Evolutionary conservation across 441 rosid genomes (phyloP), one percentile per base, ranked within the genome.

Genomic region (Euphorbia schlechtendalii): DNA sequence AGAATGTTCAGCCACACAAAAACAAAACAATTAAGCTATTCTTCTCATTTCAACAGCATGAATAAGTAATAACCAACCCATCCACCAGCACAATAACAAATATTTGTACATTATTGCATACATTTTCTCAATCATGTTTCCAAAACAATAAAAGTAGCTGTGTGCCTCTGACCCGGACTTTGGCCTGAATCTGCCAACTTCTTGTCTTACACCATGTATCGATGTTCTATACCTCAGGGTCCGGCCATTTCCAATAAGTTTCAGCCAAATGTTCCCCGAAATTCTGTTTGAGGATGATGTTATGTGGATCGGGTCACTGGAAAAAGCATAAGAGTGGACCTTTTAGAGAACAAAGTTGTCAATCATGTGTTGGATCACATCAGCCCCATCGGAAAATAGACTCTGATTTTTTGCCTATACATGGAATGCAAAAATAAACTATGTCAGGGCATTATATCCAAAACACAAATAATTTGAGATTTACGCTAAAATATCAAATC

Each of bases 281-380:
- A 54, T n/a, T 59, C 57, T 0, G 53, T 34, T 64, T 45, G 8
- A 27, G 46, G 32, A 63, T 76, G 45, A 32, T 62, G 18, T 51
- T 52, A 52, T n/a, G 0, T 43, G 51, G 20, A 46, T 49, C 6
- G 49, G 20, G 25, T 61, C 51, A 58, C 65, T 13, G 36, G 64
- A 8, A 64, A 64, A 57, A 28, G 30, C 60, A 24, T 14, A 4
- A 43, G 28, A 11, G 21, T 11, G 15, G n/a, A 12, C 3, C 70
- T 25, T 69, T 81, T 63, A 84, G 24, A 83, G 59, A 49, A 64
- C 68, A 75, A 89, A 85, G 72, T 78, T 80, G 81, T 92, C 92
- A 30, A 86, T 73, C 90, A 92, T 82, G 74, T 87, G 96, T 75
- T 81, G 85, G 71, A 92, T 61, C 70, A 89, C 96, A 66, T 86